Evolutionary conservation across 306 rosid species (phyloP).

Genomic region (Cicer chorassanicum): DNA sequence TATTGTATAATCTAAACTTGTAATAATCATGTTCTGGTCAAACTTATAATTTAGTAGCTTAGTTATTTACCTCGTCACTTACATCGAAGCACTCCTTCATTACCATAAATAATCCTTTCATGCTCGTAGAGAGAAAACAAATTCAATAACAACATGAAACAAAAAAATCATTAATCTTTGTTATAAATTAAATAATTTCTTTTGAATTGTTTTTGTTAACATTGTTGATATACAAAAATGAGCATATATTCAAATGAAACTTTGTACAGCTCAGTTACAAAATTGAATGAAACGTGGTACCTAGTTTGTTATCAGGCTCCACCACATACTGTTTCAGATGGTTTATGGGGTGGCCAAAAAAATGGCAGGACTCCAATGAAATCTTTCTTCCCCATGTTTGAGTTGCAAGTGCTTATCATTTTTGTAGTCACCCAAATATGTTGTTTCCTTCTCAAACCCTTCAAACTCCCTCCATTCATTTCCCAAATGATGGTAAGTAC

Average conservation of each 20-base stretch:
- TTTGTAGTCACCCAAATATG: constrained; percentile 44
- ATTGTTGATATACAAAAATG: constrained; percentile 17
- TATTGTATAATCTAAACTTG: neutral
- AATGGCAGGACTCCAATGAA: constrained; percentile 43
- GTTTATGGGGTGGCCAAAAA: constrained; percentile 36
- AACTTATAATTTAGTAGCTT: neutral
- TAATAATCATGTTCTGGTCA: constrained; percentile 15
- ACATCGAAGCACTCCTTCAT: constrained; percentile 10
- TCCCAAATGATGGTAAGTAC: constrained; percentile 64
- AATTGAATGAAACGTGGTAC: neutral
- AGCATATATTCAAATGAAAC: neutral
- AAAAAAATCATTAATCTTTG: neutral
- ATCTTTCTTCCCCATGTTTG: constrained; percentile 50
- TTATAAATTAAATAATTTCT: too few relatives aligned
- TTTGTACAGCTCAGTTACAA: neutral
- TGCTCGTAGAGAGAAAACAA: neutral
- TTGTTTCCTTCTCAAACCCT: constrained; percentile 50
- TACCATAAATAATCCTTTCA: neutral
- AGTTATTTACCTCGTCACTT: constrained; percentile 3
- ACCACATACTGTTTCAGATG: constrained; percentile 52
- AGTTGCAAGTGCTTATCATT: constrained; percentile 57
- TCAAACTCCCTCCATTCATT: constrained; percentile 55
- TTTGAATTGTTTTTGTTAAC: neutral
- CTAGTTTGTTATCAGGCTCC: constrained; percentile 33
- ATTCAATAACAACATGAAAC: neutral